Evolutionary conservation across 106 monocot species (phyloP), one percentile per base, ranked within the genome.

Genomic region (Triglochin maritima): DNA sequence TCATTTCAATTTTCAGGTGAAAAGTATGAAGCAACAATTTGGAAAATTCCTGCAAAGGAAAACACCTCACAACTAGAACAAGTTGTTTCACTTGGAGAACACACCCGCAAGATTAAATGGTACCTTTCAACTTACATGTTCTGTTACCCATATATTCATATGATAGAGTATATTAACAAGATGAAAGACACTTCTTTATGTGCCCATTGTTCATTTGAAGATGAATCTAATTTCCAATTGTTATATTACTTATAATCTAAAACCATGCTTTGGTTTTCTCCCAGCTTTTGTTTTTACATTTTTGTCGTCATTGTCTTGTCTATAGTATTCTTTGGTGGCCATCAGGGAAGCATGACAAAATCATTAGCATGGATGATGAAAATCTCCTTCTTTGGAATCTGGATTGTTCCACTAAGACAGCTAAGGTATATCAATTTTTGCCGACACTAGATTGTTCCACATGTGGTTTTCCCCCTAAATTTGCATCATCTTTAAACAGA

Each of bases 311-410:
- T 15, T 66, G 12, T 57, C 2, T 46, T 68, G 12, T 73, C 10
- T 17, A 66, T 81, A 96, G 96, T 62, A 49, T 98, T 75, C 82
- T 98, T 64, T 98, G 96, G 96, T 98, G 96, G 96, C 96, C 96
- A 64, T 45, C 70, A 10, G 96, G 88, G 58, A 98, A 80, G 79
- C 82, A 88, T 71, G 91, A 98, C 68, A 91, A 88, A 70, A 29
- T 98, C 61, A 82, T 98, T 56, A 98, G 88, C 69, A 98, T 98
- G 68, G 96, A 98, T 71, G 96, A 98, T 67, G 85, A 88, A 75
- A 98, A 88, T 82, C 64, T 98, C 68, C 83, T 98, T 52, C 51
- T 98, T 2, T 98, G 96, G 96, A 84, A 64, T 80, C 66, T 98
- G 67, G 90, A 96, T 82, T 82, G 81, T 67, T 80, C 95, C 63